phyloP scores from a whole-genome alignment of 345 rosid genomes.

The Excoecaria agallocha region DNA sequence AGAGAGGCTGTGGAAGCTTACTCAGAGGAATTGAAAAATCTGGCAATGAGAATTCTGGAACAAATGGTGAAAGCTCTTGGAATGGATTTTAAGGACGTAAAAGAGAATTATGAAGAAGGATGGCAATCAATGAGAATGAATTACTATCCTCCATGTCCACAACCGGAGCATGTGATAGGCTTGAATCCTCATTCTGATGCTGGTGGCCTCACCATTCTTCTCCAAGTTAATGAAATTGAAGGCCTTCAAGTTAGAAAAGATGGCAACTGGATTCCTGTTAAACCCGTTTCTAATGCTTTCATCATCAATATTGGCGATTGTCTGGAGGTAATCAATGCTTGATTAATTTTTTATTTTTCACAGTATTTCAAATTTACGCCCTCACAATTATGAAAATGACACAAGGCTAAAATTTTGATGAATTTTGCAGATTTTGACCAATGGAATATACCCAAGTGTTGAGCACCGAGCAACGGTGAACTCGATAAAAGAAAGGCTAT shows the following conservation, averaged over 20 bases:
- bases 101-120: conserved; percentile 11
- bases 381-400: too few relatives aligned
- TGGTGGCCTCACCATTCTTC: conserved; percentile 23
- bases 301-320: conserved; percentile 31
- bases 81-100: conserved; percentile 20
- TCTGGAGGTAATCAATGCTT: conserved; percentile 13
- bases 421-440: neutral
- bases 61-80: conserved; percentile 19
- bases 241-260: conserved; percentile 32
- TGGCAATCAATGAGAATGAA: conserved; percentile 30
- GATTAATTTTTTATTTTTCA: too few relatives aligned
- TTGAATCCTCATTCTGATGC: conserved; percentile 29
- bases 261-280: conserved; percentile 29
- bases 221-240: conserved; percentile 28
- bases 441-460: conserved; percentile 18
- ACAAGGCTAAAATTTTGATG: neutral
- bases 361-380: too few relatives aligned
- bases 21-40: conserved; percentile 3
- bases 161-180: conserved; percentile 25
- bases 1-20: conserved; percentile 26
- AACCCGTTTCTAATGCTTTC: conserved; percentile 30
- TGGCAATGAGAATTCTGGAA: conserved; percentile 7
- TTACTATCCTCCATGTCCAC: conserved; percentile 32
- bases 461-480: conserved; percentile 18
- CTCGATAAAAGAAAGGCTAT: conserved; percentile 11